Conservation (phyloP, 805 yeast species). For the Kluyveromyces starmeri region DNA sequence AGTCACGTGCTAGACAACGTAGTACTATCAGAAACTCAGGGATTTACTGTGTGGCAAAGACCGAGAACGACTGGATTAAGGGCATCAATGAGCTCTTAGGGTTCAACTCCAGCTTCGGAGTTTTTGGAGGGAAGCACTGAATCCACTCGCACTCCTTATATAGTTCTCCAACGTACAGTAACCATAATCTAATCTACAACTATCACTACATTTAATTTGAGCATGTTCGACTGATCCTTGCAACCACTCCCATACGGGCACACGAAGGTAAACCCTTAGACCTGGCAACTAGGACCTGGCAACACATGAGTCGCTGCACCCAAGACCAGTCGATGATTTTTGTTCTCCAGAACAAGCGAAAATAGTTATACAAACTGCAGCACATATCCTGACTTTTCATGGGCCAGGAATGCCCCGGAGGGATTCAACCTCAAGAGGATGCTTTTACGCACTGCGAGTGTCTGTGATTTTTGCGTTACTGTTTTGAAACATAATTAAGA, state of each 20-base stretch:
- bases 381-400: slow-evolving; percentile 52
- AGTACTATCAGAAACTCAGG: slow-evolving; percentile 37
- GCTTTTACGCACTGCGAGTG: slow-evolving; percentile 50
- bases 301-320: slow-evolving; percentile 63
- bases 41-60: slow-evolving; percentile 78
- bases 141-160: not conserved
- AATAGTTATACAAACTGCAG: slow-evolving; percentile 18
- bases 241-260: slow-evolving; percentile 62
- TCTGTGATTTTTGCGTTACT: slow-evolving; percentile 59
- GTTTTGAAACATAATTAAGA: slow-evolving; percentile 10
- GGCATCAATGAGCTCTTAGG: slow-evolving; percentile 85
- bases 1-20: slow-evolving; percentile 7
- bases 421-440: slow-evolving; percentile 65
- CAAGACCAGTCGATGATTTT: slow-evolving; percentile 46
- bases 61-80: slow-evolving; percentile 84
- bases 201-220: too few relatives aligned
- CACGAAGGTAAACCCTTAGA: slow-evolving; percentile 70
- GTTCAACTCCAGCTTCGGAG: slow-evolving; percentile 75
- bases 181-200: slow-evolving; percentile 3
- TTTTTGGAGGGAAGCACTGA: too few relatives aligned
- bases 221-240: slow-evolving; percentile 38
- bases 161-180: not conserved
- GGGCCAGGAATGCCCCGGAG: slow-evolving; percentile 56
- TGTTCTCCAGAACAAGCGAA: slow-evolving; percentile 54
- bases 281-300: slow-evolving; percentile 32